Evolutionary conservation across 768 basidiomycete species (phyloP), one percentile per base, ranked within the genome.

Genomic region (Lentinula guzmanii): DNA sequence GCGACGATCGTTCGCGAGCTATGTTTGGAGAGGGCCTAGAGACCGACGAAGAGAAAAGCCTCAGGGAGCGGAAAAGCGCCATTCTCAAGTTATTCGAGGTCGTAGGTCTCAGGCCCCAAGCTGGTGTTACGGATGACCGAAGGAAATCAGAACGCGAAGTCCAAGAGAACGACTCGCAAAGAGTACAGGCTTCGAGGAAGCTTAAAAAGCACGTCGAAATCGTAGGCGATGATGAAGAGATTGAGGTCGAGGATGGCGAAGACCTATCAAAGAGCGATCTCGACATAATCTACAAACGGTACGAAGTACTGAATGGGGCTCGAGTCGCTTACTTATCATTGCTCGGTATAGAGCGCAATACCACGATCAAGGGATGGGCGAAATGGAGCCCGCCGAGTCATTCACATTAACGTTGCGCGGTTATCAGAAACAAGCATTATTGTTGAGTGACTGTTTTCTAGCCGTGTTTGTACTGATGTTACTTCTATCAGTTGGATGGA

Each of bases 381-480:
- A 87, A 71, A 93, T 92, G 86, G 87, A 95, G 35, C 91, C 95
- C 5, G 77, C 86, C 0, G 77, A 84, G 1, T 84, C 89, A 0
- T 98, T 98, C 70, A 79, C 82, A 0, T 74, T 95, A 39, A 86
- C 79, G 2, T 74, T 96, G 31, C 83, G 93, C 51, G 86, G 86
- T 41, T 98, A 98, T 73, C 96, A 98, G 69, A 96, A 94, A 69
- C 96, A 98, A 72, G 96, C 95, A 0, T 76, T 98, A 51, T 77
- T 77, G 87, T 91, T 9, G 58, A 52, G 86, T 72, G 15, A 7
- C 55, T 33, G n/a, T 57, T 54, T 0, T n/a, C 13, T 33, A 24
- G 15, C 48, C 37, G 46, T 33, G 2, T 41, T 37, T 33, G 46
- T 18, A 21, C n/a, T 50, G 21, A 15, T 46, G 45, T 33, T 42